Conservation (phyloP, 768 basidiomycete genomes). For the Lentinula sp. region DNA sequence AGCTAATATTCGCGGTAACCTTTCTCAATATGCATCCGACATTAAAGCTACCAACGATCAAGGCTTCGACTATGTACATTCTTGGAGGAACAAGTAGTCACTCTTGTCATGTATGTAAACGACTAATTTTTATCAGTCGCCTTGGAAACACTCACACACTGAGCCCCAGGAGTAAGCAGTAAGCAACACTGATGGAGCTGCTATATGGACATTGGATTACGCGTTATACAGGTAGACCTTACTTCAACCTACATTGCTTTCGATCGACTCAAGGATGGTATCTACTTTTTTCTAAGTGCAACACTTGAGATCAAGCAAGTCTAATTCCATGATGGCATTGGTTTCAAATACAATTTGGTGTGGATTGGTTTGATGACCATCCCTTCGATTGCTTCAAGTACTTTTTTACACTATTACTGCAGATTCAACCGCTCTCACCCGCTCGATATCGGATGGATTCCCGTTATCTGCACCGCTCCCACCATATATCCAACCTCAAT, state of each 20-base stretch:
- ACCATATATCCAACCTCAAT: conserved; percentile 38
- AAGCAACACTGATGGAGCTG: conserved; percentile 35
- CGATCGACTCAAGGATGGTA: too few relatives aligned
- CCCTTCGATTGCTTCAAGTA: background rate
- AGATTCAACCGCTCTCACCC: conserved; percentile 43
- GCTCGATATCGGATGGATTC: conserved; percentile 34
- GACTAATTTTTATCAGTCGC: background rate
- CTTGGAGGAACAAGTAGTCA: conserved; percentile 62
- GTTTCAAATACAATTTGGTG: conserved; percentile 67
- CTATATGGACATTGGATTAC: conserved; percentile 66
- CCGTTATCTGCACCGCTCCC: conserved; percentile 32
- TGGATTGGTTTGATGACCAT: background rate
- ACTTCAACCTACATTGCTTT: too few relatives aligned
- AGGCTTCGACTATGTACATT: conserved; percentile 53
- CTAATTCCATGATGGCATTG: conserved; percentile 64
- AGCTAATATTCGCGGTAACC: conserved; percentile 47
- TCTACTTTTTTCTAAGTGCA: background rate
- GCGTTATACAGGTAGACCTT: conserved; percentile 42
- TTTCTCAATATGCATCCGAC: conserved; percentile 45
- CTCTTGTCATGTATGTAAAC: conserved; percentile 27
- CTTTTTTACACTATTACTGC: background rate
- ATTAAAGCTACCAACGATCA: conserved; percentile 40
- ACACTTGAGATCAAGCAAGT: conserved; percentile 24
- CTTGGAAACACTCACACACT: conserved; percentile 9
- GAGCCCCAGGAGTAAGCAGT: conserved; percentile 4